Evolutionary conservation across 2,329 filamentous ascomycete species (phyloP), one percentile per base, ranked within the genome.

Genomic region (Fusarium zealandicum): DNA sequence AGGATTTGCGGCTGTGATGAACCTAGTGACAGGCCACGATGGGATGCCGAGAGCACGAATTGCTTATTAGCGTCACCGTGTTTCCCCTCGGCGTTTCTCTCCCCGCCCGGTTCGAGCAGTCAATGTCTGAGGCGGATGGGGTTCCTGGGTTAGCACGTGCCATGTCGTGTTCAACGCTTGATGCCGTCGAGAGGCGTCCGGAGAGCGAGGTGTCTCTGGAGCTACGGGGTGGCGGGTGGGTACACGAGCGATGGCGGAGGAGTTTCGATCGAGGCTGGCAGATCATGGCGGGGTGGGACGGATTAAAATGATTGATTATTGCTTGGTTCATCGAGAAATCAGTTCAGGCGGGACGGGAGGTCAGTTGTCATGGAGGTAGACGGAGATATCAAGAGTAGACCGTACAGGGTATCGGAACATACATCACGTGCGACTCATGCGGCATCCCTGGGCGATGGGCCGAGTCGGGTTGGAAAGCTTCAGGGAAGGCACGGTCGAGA

Each of bases 61-160:
- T 35, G 43, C 37, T 50, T n/a, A 17, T 45, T 32, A 27, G 36
- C 31, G 31, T 44, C 30, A 35, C 41, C 16, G 41, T 44, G n/a
- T 30, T 51, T 39, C 20, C 14, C 27, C 33, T 60, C 14, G 52
- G 42, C 47, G 35, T 33, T 37, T 54, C 53, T 20, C 28, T 61
- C 20, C 20, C 20, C 20, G 20, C 20, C 20, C 48, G 52, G 63
- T 55, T 58, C 57, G 33, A 53, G 48, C 33, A 36, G 31, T 42
- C 30, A 16, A 25, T 50, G 51, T 59, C 47, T 56, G 44, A 53
- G 51, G 51, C 52, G 55, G 47, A 59, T 53, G 51, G 58, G 36
- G 42, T 54, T 58, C 41, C 53, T 59, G 45, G 41, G 36, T 38
- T 55, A 52, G 63, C 60, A 66, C 61, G 58, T 66, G 60, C 63